Conservation (phyloP, 2,329 filamentous ascomycete species). For the Diaporthe capsici region DNA sequence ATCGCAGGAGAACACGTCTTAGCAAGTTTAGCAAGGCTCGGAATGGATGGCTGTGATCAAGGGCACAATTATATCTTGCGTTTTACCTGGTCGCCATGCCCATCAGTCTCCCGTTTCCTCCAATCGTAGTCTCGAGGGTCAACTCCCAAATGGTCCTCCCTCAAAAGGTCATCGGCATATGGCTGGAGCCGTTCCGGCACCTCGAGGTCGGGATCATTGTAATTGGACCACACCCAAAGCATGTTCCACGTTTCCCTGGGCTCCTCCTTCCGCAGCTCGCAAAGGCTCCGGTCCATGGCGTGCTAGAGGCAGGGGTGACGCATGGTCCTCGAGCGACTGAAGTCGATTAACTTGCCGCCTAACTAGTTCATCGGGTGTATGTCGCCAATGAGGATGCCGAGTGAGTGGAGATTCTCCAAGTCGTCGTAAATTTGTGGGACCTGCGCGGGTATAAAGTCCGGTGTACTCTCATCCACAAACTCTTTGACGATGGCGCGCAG, state of each 20-base stretch:
- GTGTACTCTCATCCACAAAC: not conserved
- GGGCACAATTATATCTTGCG: not conserved
- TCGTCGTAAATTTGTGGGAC: not conserved
- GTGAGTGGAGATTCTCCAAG: not conserved
- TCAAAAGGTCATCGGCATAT: not conserved
- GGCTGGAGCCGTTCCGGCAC: not conserved
- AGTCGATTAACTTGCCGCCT: not conserved
- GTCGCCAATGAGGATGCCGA: not conserved
- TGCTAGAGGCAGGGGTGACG: not conserved
- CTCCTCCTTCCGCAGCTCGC: not conserved
- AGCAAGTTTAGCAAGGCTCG: not conserved
- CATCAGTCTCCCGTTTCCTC: not conserved
- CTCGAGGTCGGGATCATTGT: not conserved
- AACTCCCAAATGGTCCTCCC: not conserved
- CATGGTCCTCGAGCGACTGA: not conserved
- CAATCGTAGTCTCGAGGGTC: not conserved
- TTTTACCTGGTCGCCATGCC: not conserved
- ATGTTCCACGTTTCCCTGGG: too few relatives aligned
- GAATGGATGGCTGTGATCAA: not conserved
- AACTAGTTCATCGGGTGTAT: not conserved
- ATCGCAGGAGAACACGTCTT: not conserved
- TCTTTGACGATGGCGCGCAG: not conserved
- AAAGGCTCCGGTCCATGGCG: not conserved
- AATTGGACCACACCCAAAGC: not conserved
- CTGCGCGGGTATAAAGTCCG: not conserved